Evolutionary conservation across 768 basidiomycete genomes (phyloP), one percentile per base, ranked within the genome.

Genomic region (Amanita thiersii): DNA sequence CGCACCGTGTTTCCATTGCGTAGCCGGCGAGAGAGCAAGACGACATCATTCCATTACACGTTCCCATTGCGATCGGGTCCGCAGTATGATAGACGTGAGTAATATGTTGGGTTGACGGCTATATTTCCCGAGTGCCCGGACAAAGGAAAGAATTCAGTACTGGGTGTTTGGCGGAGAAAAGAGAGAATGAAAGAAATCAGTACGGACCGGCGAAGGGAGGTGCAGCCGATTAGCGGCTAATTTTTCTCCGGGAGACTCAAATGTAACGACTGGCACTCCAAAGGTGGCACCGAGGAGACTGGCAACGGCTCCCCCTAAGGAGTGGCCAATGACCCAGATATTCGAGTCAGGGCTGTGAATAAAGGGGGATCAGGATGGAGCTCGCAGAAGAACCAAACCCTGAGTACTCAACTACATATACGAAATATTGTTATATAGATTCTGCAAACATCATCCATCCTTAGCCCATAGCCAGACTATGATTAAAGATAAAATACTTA

Each of bases 71-170:
- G 38, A 97, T 86, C 4, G 93, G 93, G 61, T 98, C 93, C 19
- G 92, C 93, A 15, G 84, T 94, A 55, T 96, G 88, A 60, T 86
- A 96, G 20, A 98, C 69, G 58, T 97, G 93, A 0, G 86, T 92
- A 47, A 96, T 71, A 50, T 86, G 86, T 11, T 82, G 77, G 7
- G 72, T 72, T 5, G 79, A 81, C 24, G 84, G 85, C 80, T 85
- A n/a, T n/a, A n/a, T n/a, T n/a, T 18, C 2, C 24, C 18, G 15
- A 21, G n/a, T 37, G 2, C 2, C 11, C n/a, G 20, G 36, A 33
- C 2, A 45, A 26, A 17, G 8, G 39, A 37, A 20, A 21, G 32
- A 8, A 23, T 19, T 11, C 19, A 19, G 32, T 21, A 14, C 10
- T 40, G 18, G 9, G n/a, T 15, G 29, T 38, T 20, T 14, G 33